Conservation (phyloP, 108 stramenopile species). For the Cyclotella baltica region DNA sequence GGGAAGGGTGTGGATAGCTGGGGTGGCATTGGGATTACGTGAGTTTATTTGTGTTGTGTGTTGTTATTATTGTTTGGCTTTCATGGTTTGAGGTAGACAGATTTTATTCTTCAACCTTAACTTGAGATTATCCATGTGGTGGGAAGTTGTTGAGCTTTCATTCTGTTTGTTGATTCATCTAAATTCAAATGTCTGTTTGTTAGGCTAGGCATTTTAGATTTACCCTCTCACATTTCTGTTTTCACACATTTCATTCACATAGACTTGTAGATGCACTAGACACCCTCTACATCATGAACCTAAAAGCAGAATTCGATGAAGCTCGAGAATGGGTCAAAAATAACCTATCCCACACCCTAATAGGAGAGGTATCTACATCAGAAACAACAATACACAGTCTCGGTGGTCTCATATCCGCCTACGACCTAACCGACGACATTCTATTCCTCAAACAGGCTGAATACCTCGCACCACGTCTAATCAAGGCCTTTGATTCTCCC, state of each 20-base stretch:
- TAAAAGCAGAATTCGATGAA: slow-evolving; percentile 92
- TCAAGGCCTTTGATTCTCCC: slow-evolving; percentile 73
- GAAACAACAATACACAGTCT: slow-evolving; percentile 98
- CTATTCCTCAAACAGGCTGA: slow-evolving; percentile 80
- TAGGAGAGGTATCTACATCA: slow-evolving; percentile 86
- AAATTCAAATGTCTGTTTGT: too few relatives aligned
- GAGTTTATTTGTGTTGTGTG: slow-evolving; percentile 2
- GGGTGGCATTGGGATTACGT: slow-evolving; percentile 92
- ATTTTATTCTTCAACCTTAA: too few relatives aligned
- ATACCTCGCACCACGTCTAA: slow-evolving; percentile 75
- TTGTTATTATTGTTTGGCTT: background rate
- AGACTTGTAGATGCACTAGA: slow-evolving; percentile 94
- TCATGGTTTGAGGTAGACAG: too few relatives aligned
- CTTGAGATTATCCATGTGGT: too few relatives aligned
- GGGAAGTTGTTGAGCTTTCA: too few relatives aligned
- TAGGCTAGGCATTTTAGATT: too few relatives aligned
- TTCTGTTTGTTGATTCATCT: background rate
- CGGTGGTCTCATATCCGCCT: slow-evolving; percentile 95
- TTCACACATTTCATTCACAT: background rate
- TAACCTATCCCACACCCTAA: slow-evolving; percentile 62
- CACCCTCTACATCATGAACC: slow-evolving; percentile 95
- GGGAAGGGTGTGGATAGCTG: slow-evolving; percentile 63
- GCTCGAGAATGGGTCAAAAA: slow-evolving; percentile 89
- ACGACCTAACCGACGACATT: slow-evolving; percentile 79
- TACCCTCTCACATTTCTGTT: too few relatives aligned